phyloP scores from a whole-genome alignment of 805 yeast species.

The Ogataea henricii region DNA sequence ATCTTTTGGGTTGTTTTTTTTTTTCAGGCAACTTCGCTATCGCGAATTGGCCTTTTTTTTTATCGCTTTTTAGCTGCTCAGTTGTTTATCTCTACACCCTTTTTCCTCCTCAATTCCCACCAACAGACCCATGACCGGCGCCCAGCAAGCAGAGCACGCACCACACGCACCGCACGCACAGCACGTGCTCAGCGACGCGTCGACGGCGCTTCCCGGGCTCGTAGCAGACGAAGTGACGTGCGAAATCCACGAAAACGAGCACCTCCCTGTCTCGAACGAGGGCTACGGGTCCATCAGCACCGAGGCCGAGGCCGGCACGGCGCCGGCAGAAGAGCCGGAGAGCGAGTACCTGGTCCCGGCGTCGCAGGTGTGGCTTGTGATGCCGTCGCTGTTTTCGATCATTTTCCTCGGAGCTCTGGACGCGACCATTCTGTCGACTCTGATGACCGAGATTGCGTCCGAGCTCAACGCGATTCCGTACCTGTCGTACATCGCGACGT shows the following conservation, averaged over 20 bases:
- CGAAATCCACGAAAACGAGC: slow-evolving; percentile 10
- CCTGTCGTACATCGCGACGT: slow-evolving; percentile 73
- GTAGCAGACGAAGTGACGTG: slow-evolving; percentile 32
- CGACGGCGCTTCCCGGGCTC: slow-evolving; percentile 32
- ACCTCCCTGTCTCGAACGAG: neutral
- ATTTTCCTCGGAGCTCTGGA: slow-evolving; percentile 67
- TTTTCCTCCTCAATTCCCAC: too few species aligned
- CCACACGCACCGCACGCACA: neutral
- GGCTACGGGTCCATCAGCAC: slow-evolving; percentile 9
- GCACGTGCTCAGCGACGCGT: slow-evolving; percentile 22
- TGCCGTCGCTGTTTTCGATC: slow-evolving; percentile 46
- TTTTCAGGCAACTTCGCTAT: too few species aligned
- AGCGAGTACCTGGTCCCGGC: slow-evolving; percentile 33
- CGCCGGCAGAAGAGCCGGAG: slow-evolving; percentile 3
- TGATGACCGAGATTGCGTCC: slow-evolving; percentile 65
- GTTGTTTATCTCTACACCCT: too few species aligned
- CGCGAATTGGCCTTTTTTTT: too few species aligned
- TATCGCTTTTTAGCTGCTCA: too few species aligned
- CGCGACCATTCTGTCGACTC: slow-evolving; percentile 66
- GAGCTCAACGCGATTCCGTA: slow-evolving; percentile 64
- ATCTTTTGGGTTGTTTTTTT: neutral
- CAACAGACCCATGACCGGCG: too few species aligned
- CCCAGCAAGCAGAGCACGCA: too few species aligned
- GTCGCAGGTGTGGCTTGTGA: slow-evolving; percentile 34
- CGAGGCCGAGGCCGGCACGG: too few species aligned